Evolutionary conservation across 2,329 filamentous ascomycete species (phyloP), one percentile per base, ranked within the genome.

Genomic region (Podosphaera leucotricha): DNA sequence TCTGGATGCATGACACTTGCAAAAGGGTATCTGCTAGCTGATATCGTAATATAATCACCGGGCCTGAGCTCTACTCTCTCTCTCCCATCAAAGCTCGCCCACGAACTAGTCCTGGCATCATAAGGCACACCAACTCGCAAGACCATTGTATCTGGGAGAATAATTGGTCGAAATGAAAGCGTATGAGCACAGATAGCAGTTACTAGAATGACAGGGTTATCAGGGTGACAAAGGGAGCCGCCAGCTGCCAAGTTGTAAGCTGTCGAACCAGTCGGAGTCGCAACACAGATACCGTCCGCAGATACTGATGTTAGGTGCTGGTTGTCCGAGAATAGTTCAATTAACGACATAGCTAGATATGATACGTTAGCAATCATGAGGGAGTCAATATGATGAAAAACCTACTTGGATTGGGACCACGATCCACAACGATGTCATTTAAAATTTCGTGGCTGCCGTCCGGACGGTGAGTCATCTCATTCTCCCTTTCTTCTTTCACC

Each of bases 21-120:
- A 60, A 87, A 90, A 0, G 82, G 82, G 55, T 80, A 87, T 36
- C 82, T 64, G 51, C 77, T 82, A 2, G 82, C 82, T 51, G 78
- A 83, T 48, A 90, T 79, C 1, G 81, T 87, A 4, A 87, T 80
- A 57, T 90, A 90, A 61, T 90, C 82, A 15, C 82, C 82, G 0
- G 80, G 78, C 41, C 64, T 60, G 33, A 90, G 66, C 62, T 90
- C 81, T n/a, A 82, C 63, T 62, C 85, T 75, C 65, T 94, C 84
- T 48, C 85, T 72, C 1, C 90, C 90, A 60, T 98, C 90, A 58
- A 98, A 98, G 60, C 84, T 92, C n/a, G 86, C 90, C 87, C 90
- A 98, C 36, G 80, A 86, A 52, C 75, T 80, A 3, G 84, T 85
- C 42, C 90, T 70, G 7, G 86, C 83, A 60, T 92, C 79, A 59